Percentiles rank a stretch among this genome's conserved stretches.
phyloP scores from a whole-genome alignment of 805 yeast genomes.

The Candida easanensis region DNA sequence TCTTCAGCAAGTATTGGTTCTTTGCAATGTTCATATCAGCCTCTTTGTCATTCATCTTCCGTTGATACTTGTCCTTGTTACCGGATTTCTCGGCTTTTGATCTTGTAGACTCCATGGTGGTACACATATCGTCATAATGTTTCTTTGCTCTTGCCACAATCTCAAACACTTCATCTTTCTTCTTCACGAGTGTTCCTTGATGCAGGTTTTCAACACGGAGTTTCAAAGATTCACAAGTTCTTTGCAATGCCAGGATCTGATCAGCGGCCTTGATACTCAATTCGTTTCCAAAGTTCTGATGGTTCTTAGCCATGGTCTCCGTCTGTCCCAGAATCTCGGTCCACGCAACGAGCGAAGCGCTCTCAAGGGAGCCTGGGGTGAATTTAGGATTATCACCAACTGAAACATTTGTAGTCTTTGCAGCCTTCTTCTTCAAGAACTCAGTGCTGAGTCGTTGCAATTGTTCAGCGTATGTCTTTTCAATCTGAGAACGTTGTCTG shows the following conservation, averaged over 20 bases:
- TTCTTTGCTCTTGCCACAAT: conserved; percentile 47
- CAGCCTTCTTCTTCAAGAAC: conserved; percentile 74
- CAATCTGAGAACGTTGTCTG: conserved; percentile 76
- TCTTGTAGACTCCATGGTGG: conserved; percentile 75
- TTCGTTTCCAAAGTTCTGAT: conserved; percentile 54
- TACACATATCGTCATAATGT: conserved; percentile 78
- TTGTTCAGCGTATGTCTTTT: conserved; percentile 75
- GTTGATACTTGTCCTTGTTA: conserved; percentile 44
- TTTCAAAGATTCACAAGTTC: conserved; percentile 51
- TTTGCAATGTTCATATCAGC: conserved; percentile 85
- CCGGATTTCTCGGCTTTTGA: conserved; percentile 64
- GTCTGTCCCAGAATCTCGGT: conserved; percentile 81
- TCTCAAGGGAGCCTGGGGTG: conserved; percentile 93
- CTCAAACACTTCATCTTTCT: conserved; percentile 33
- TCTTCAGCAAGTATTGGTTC: conserved; percentile 75
- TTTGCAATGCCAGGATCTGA: conserved; percentile 53
- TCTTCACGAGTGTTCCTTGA: conserved; percentile 46
- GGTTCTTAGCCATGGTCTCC: conserved; percentile 72
- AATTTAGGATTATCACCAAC: conserved; percentile 90
- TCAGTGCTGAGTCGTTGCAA: conserved; percentile 62
- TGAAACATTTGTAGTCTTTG: conserved; percentile 58
- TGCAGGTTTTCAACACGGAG: conserved; percentile 56
- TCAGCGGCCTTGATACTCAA: conserved; percentile 58
- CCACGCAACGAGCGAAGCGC: conserved; percentile 88
- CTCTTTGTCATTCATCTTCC: conserved; percentile 58